Conservation (phyloP, 768 basidiomycete genomes). For the Leccinum variicolor region DNA sequence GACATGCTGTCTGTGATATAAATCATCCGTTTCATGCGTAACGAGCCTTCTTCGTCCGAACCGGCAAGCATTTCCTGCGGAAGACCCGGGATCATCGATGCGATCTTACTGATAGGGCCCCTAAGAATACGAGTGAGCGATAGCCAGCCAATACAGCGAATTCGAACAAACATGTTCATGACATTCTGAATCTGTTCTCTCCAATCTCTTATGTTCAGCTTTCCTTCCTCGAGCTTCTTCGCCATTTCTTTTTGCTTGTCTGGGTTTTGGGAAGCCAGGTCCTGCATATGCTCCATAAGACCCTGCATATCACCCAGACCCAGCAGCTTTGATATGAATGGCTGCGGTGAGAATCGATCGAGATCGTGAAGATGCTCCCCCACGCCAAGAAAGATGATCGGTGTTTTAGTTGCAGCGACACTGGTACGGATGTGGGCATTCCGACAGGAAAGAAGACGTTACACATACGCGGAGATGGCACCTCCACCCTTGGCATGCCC, state of each 20-base stretch:
- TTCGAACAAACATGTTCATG: constrained; percentile 85
- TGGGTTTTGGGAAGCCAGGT: constrained; percentile 87
- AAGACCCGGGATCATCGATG: constrained; percentile 97
- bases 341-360: constrained; percentile 92
- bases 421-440: constrained; percentile 41
- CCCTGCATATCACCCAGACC: constrained; percentile 97
- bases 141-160: constrained; percentile 10
- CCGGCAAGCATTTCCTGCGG: constrained; percentile 89
- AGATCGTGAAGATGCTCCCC: constrained; percentile 98
- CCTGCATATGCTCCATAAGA: constrained; percentile 98
- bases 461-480: constrained; percentile 93
- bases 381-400: constrained; percentile 97
- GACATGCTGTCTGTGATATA: constrained; percentile 99
- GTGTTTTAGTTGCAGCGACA: constrained; percentile 97
- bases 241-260: constrained; percentile 98
- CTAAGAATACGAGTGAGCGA: constrained; percentile 37
- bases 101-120: constrained; percentile 99
- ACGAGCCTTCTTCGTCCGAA: constrained; percentile 88
- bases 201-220: constrained; percentile 96
- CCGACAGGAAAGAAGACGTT: background rate
- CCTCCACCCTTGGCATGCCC: constrained; percentile 99
- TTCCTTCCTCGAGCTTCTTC: constrained; percentile 96
- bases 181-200: constrained; percentile 95
- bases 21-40: constrained; percentile 95
- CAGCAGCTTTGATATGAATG: constrained; percentile 94